Conservation (phyloP, 257 asterid species). For the Anisodus acutangulus region DNA sequence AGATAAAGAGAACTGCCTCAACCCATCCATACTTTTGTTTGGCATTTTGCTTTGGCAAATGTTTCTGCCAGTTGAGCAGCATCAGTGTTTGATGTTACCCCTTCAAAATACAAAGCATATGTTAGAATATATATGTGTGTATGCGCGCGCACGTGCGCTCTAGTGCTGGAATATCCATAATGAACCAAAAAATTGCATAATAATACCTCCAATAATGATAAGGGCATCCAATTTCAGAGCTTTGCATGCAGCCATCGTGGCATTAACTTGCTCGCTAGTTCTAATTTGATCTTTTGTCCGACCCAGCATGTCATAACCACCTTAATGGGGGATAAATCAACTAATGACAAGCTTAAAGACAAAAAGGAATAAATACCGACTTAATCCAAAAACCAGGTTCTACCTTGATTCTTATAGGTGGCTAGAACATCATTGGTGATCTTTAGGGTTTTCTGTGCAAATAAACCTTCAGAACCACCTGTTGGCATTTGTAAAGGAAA, state of each 20-base stretch:
- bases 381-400: conserved; percentile 17
- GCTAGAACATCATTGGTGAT: conserved; percentile 78
- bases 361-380: conserved; percentile 1
- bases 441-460: conserved; percentile 88
- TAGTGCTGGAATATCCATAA: conserved; percentile 26
- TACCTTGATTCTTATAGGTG: conserved; percentile 94
- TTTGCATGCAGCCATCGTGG: conserved; percentile 80
- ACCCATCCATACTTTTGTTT: conserved; percentile 63
- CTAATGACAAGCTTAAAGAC: conserved; percentile 18
- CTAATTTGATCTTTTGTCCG: conserved; percentile 96
- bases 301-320: conserved; percentile 96
- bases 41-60: conserved; percentile 87
- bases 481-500: conserved; percentile 31
- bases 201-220: conserved; percentile 86
- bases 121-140: conserved; percentile 27
- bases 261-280: conserved; percentile 90
- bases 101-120: conserved; percentile 47
- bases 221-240: conserved; percentile 82
- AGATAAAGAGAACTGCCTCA: conserved; percentile 11
- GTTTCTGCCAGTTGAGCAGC: conserved; percentile 99
- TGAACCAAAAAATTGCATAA: conserved; percentile 31
- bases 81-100: conserved; percentile 98
- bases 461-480: conserved; percentile 99
- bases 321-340: conserved; percentile 44
- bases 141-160: background rate